Evolutionary conservation across 257 asterid genomes (phyloP).

Genomic region (Solanum dulcamara): DNA sequence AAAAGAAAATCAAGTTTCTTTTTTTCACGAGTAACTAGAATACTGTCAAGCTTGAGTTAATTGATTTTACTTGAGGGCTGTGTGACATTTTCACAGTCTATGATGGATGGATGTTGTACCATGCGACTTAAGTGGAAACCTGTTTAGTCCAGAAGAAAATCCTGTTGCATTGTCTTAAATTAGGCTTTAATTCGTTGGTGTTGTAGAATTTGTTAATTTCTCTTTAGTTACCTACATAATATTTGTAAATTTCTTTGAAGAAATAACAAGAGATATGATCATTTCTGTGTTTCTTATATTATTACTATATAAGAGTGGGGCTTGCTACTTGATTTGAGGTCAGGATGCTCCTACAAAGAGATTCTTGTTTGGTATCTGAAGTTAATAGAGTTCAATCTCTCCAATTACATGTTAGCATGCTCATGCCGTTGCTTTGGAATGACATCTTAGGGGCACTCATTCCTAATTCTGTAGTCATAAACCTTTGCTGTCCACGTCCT

Average conservation of each 20-base stretch:
- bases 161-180: no score
- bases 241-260: background rate
- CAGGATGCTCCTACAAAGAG: background rate
- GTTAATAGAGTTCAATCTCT: background rate
- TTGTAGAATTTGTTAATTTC: background rate
- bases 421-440: background rate
- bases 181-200: background rate
- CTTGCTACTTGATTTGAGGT: background rate
- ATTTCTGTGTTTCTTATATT: background rate
- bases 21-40: background rate
- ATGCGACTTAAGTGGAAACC: no score
- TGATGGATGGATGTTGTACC: no score
- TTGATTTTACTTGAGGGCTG: no score
- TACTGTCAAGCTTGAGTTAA: no score
- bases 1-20: background rate
- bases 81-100: no score
- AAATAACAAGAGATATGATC: background rate
- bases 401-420: background rate
- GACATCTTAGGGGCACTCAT: background rate
- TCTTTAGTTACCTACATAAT: background rate
- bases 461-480: background rate
- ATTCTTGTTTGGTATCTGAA: background rate
- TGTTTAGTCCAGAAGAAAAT: no score
- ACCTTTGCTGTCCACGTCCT: background rate
- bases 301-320: background rate